phyloP scores from a whole-genome alignment of 1,284 basidiomycete genomes.

The Salmacisia buchloeana region DNA sequence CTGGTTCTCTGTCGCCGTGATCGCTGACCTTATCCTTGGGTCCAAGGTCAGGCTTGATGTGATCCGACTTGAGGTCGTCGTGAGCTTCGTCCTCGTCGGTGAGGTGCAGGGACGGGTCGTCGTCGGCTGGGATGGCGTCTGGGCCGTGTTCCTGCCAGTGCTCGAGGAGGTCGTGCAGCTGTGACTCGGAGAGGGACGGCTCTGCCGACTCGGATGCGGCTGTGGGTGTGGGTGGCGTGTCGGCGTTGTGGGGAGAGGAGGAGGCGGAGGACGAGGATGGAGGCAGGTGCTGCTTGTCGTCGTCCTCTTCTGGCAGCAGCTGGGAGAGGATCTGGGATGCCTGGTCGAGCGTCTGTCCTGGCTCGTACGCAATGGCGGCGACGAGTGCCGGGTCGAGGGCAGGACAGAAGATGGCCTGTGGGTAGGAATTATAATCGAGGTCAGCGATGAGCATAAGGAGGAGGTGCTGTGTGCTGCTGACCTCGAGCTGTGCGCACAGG shows the following conservation, averaged over 20 bases:
- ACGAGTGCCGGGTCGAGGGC: conserved; percentile 33
- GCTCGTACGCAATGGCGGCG: conserved; percentile 32
- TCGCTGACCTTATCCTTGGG: background rate
- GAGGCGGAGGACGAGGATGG: background rate
- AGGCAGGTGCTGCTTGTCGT: background rate
- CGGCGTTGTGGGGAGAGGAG: background rate
- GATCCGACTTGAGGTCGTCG: background rate
- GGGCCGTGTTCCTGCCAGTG: background rate
- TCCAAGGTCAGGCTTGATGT: background rate
- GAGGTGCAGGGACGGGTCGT: conserved; percentile 1
- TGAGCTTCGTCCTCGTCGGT: background rate
- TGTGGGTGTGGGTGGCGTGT: background rate
- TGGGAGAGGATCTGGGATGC: background rate
- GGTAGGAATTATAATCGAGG: too few species aligned
- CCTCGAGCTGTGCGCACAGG: background rate
- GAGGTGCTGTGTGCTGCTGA: background rate
- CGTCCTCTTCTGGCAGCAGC: background rate
- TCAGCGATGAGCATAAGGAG: background rate
- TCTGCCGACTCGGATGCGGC: background rate
- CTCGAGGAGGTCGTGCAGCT: background rate
- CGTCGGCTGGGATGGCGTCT: background rate
- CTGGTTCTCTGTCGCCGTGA: too few species aligned
- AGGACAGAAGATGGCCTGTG: conserved; percentile 25
- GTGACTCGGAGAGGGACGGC: background rate
- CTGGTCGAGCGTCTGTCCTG: conserved; percentile 23